Evolutionary conservation across 352 stramenopile species (phyloP).

Genomic region (Pythium dissotocum): DNA sequence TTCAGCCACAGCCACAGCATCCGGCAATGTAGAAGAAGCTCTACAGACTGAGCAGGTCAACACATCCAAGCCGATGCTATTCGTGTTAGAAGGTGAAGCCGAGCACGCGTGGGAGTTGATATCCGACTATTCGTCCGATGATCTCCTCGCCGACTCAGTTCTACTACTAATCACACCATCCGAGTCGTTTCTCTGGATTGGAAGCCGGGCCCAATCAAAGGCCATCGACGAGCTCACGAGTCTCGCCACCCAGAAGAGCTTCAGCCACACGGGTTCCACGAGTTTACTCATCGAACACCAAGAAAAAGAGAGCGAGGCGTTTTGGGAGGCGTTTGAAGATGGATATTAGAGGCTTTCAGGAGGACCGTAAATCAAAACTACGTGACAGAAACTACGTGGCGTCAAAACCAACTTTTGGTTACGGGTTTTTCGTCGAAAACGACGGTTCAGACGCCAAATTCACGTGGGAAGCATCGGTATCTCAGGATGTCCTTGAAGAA

Average conservation of each 20-base stretch:
- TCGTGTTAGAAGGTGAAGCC: conserved; percentile 34
- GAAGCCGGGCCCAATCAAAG: not conserved
- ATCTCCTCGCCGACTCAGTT: conserved; percentile 35
- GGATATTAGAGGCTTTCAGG: conserved; percentile 40
- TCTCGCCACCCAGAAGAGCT: not conserved
- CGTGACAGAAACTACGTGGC: too few relatives aligned
- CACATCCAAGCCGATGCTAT: conserved; percentile 32
- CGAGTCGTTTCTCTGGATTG: conserved; percentile 48
- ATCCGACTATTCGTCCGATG: conserved; percentile 64
- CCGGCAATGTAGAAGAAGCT: not conserved
- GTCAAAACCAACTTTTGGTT: too few relatives aligned
- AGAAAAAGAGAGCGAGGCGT: conserved; percentile 48
- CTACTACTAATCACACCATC: conserved; percentile 33
- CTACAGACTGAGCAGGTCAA: not conserved
- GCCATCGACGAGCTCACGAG: not conserved
- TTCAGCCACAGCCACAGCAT: not conserved
- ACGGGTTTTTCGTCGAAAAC: too few relatives aligned
- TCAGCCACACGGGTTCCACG: not conserved
- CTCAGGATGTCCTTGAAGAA: too few relatives aligned
- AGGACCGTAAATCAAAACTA: too few relatives aligned
- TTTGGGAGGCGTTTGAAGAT: conserved; percentile 60
- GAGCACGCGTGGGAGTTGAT: conserved; percentile 47
- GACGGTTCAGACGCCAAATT: too few relatives aligned
- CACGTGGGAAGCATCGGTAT: too few relatives aligned
- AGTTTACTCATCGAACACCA: conserved; percentile 24